Conservation (phyloP, 1,284 basidiomycete species). For the Malassezia psittaci region DNA sequence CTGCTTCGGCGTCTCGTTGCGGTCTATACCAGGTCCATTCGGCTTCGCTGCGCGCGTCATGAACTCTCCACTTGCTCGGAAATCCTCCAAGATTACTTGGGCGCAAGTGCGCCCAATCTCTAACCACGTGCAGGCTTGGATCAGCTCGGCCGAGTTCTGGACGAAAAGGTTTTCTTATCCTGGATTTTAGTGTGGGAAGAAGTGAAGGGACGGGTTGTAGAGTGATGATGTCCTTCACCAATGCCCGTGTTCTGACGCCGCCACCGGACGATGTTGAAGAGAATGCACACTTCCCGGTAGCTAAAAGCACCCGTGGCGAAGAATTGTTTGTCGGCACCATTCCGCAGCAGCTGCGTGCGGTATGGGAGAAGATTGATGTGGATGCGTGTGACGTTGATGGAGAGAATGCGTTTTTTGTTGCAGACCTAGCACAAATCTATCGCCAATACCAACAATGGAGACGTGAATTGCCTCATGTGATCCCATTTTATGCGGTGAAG, state of each 20-base stretch:
- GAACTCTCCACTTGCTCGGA: no score
- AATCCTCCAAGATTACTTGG: no score
- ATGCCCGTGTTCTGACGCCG: slow-evolving; percentile 14
- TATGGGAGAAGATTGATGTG: slow-evolving; percentile 43
- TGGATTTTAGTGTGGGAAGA: neutral
- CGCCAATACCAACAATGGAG: slow-evolving; percentile 77
- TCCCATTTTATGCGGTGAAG: slow-evolving; percentile 83
- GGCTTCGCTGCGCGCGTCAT: slow-evolving; percentile 3
- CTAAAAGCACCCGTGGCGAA: slow-evolving; percentile 8
- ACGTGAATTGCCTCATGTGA: slow-evolving; percentile 61
- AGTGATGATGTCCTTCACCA: neutral
- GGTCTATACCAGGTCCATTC: neutral
- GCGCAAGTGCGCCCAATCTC: no score
- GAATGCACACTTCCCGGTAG: slow-evolving; percentile 1
- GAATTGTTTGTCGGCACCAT: slow-evolving; percentile 33
- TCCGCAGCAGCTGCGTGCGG: slow-evolving; percentile 30
- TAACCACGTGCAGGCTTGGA: no score
- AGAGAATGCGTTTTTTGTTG: slow-evolving; percentile 92
- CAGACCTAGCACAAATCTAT: slow-evolving; percentile 80
- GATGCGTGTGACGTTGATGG: slow-evolving; percentile 56
- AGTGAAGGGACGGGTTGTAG: neutral
- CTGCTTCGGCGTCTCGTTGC: no score
- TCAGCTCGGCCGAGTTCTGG: no score
- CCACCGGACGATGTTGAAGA: slow-evolving; percentile 12
- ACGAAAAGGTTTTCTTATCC: neutral